Conservation (phyloP, 176 grass and related monocot species). For the Melocanna baccifera region DNA sequence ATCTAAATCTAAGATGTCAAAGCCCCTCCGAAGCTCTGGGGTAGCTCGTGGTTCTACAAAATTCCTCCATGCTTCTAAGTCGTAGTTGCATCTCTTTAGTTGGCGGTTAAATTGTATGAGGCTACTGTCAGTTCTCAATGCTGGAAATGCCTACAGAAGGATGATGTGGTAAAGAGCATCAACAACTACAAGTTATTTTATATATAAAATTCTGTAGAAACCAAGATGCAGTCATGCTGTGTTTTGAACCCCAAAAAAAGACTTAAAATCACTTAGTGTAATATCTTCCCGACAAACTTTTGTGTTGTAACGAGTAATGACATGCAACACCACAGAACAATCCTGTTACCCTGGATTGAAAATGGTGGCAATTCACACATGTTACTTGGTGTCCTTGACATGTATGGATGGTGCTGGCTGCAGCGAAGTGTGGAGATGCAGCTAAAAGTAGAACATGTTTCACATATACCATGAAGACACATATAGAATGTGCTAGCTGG, state of each 20-base stretch:
- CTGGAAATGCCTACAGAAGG: slow-evolving; percentile 67
- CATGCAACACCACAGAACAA: neutral
- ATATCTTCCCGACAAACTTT: neutral
- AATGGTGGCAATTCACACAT: neutral
- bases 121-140: slow-evolving; percentile 77
- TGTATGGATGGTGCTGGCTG: neutral
- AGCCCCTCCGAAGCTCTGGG: slow-evolving; percentile 71
- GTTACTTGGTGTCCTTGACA: neutral
- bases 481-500: neutral
- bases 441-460: neutral
- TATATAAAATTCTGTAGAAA: neutral
- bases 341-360: neutral
- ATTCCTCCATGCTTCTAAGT: slow-evolving; percentile 75
- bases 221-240: neutral
- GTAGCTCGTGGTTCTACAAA: slow-evolving; percentile 78
- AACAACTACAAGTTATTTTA: neutral
- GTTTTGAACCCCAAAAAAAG: neutral
- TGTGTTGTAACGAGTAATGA: neutral
- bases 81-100: slow-evolving; percentile 74
- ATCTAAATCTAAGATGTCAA: slow-evolving; percentile 87
- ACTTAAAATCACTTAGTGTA: neutral
- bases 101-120: slow-evolving; percentile 97
- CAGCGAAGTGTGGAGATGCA: neutral
- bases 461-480: neutral
- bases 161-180: neutral